Evolutionary conservation across 2,329 filamentous ascomycete genomes (phyloP).

Genomic region (Fusarium concolor): DNA sequence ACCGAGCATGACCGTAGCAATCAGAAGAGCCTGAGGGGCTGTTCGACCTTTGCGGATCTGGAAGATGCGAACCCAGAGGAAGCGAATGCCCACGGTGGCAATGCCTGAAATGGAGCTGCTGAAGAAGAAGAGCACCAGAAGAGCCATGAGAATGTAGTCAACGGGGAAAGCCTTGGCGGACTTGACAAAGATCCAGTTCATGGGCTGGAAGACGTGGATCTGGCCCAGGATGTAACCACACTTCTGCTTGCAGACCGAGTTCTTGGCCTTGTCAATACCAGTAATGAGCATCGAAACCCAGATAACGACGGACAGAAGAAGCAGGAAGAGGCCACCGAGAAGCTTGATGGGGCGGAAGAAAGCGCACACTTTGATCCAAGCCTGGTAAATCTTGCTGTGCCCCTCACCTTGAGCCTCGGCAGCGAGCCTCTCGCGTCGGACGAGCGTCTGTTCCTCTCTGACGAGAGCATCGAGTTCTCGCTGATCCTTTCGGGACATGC

Average conservation of each 20-base stretch:
- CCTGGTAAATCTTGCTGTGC: constrained; percentile 76
- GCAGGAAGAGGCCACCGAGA: constrained; percentile 81
- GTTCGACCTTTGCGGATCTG: constrained; percentile 90
- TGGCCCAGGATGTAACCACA: constrained; percentile 92
- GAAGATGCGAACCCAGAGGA: constrained; percentile 95
- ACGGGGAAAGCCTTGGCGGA: constrained; percentile 87
- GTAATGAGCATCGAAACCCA: constrained; percentile 96
- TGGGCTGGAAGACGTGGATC: constrained; percentile 92
- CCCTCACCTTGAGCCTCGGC: constrained; percentile 84
- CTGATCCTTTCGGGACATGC: constrained; percentile 84
- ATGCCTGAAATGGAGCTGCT: constrained; percentile 88
- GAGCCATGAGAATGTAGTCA: constrained; percentile 89
- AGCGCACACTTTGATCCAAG: constrained; percentile 84
- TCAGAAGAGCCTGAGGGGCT: constrained; percentile 88
- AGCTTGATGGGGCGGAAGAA: constrained; percentile 91
- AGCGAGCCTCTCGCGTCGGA: constrained; percentile 88
- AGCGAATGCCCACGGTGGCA: constrained; percentile 88
- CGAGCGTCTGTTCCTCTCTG: constrained; percentile 91
- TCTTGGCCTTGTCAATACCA: constrained; percentile 94
- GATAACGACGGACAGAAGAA: constrained; percentile 79
- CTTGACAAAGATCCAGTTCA: constrained; percentile 86
- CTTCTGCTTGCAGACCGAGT: constrained; percentile 88
- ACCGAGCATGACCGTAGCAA: constrained; percentile 90
- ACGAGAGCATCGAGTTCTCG: constrained; percentile 88
- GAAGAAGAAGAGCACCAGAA: constrained; percentile 89